phyloP scores from a whole-genome alignment of 2,329 filamentous ascomycete species.

The Leptographium lundbergii region DNA sequence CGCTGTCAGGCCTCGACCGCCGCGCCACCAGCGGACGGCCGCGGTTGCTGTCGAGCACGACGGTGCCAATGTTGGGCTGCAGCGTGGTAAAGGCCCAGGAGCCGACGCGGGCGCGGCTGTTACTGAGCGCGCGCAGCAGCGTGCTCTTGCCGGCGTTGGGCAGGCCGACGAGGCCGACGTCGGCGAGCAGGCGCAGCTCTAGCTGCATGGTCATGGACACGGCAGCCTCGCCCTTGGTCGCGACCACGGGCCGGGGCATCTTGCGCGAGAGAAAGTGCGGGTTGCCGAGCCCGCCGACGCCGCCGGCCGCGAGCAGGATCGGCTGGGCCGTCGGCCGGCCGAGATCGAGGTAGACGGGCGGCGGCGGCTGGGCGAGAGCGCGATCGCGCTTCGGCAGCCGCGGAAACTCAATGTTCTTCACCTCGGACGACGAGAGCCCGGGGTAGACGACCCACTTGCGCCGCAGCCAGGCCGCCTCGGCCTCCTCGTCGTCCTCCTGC shows the following conservation, averaged over 20 bases:
- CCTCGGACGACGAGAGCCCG: slow-evolving; percentile 58
- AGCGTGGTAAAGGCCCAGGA: slow-evolving; percentile 96
- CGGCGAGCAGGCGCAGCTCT: slow-evolving; percentile 88
- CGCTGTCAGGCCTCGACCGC: slow-evolving; percentile 14
- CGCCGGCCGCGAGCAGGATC: slow-evolving; percentile 75
- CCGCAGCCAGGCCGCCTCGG: slow-evolving; percentile 33
- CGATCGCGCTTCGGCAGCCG: slow-evolving; percentile 38
- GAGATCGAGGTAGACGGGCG: slow-evolving; percentile 61
- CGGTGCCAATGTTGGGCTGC: slow-evolving; percentile 82
- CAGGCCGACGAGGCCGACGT: slow-evolving; percentile 86
- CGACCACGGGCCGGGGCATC: slow-evolving; percentile 69
- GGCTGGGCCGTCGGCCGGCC: slow-evolving; percentile 69
- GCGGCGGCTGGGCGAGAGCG: slow-evolving; percentile 53
- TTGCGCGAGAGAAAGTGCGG: slow-evolving; percentile 77
- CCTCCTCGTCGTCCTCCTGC: slow-evolving; percentile 27
- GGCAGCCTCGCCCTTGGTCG: slow-evolving; percentile 72
- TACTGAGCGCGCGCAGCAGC: slow-evolving; percentile 72
- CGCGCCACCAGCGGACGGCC: slow-evolving; percentile 49
- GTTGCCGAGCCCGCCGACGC: slow-evolving; percentile 82
- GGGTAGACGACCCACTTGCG: slow-evolving; percentile 84
- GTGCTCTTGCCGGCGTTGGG: slow-evolving; percentile 97
- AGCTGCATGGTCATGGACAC: slow-evolving; percentile 71
- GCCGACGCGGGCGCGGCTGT: slow-evolving; percentile 78
- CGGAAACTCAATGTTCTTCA: slow-evolving; percentile 39
- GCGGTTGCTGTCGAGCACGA: slow-evolving; percentile 78